Percentiles rank a stretch among this genome's conserved stretches.
Conservation (phyloP, 352 stramenopile species). For the Phytophthora capsici region DNA sequence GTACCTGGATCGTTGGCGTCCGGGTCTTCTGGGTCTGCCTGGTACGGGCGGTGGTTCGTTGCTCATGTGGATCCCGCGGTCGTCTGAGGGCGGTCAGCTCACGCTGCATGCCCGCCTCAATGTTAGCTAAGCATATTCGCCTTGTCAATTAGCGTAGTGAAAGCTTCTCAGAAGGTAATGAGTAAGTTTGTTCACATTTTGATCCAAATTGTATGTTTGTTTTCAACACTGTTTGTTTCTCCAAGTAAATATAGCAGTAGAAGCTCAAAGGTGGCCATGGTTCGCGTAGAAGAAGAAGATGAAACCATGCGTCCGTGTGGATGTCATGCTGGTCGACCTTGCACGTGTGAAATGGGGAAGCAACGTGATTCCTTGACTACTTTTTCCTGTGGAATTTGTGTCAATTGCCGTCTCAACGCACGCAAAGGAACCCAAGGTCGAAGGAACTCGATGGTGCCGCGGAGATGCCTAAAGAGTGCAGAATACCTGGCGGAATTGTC, state of each 20-base stretch:
- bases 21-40: conserved; percentile 7
- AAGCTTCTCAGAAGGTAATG: conserved; percentile 28
- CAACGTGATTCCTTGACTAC: background rate
- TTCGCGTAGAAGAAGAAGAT: conserved; percentile 25
- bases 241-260: background rate
- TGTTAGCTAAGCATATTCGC: conserved; percentile 32
- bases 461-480: conserved; percentile 61
- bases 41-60: conserved; percentile 9
- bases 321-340: conserved; percentile 64
- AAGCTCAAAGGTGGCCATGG: conserved; percentile 31
- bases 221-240: too few species aligned
- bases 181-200: too few species aligned
- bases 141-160: conserved; percentile 32
- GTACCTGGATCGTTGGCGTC: conserved; percentile 28
- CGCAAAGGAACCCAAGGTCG: conserved; percentile 22
- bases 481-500: conserved; percentile 43
- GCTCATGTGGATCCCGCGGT: conserved; percentile 18
- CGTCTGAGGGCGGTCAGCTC: conserved; percentile 35
- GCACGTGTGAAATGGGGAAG: conserved; percentile 60
- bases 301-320: conserved; percentile 72
- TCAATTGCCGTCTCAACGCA: conserved; percentile 70
- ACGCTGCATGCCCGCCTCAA: conserved; percentile 35
- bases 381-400: conserved; percentile 56
- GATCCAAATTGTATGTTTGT: too few species aligned
- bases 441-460: conserved; percentile 18